Evolutionary conservation across 108 stramenopile species (phyloP).

Genomic region (Cyclostephanos tholiformis): DNA sequence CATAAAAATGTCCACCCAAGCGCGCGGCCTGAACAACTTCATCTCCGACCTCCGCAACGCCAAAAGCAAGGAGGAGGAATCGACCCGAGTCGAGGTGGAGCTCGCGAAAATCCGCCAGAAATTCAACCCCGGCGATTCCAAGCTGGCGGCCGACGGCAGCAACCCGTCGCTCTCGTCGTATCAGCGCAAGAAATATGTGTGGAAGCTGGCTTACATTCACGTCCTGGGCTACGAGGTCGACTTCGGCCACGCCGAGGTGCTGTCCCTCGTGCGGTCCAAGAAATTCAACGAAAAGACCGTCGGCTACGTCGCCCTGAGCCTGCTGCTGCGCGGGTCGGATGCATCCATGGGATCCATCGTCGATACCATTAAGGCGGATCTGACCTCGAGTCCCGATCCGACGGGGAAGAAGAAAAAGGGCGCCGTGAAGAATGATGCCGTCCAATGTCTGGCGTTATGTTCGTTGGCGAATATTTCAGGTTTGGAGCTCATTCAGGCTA

Average conservation of each 20-base stretch:
- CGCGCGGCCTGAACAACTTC: constrained; percentile 90
- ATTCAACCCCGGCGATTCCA: constrained; percentile 84
- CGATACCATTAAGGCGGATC: constrained; percentile 87
- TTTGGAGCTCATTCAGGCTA: constrained; percentile 82
- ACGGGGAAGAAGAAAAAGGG: constrained; percentile 57
- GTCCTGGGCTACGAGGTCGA: constrained; percentile 99
- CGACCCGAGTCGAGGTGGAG: constrained; percentile 93
- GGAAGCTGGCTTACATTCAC: constrained; percentile 99
- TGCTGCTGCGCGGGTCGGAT: constrained; percentile 89
- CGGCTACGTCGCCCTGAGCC: constrained; percentile 93
- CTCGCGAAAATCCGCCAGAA: constrained; percentile 98
- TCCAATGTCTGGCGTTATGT: constrained; percentile 82
- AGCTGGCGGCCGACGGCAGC: constrained; percentile 68
- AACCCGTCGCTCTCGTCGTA: constrained; percentile 86
- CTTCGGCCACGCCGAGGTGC: constrained; percentile 96
- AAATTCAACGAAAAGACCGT: constrained; percentile 95
- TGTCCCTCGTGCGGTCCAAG: constrained; percentile 84
- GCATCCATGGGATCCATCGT: constrained; percentile 87
- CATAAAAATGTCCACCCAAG: constrained; percentile 74
- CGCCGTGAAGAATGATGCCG: constrained; percentile 62
- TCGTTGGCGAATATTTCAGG: constrained; percentile 88
- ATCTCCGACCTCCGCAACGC: constrained; percentile 91
- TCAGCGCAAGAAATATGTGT: constrained; percentile 97
- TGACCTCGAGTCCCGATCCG: constrained; percentile 59
- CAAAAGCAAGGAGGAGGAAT: constrained; percentile 91